Percentiles rank a stretch among this genome's conserved stretches.
Conservation (phyloP, 352 stramenopile species). For the Saprolegnia parasitica region DNA sequence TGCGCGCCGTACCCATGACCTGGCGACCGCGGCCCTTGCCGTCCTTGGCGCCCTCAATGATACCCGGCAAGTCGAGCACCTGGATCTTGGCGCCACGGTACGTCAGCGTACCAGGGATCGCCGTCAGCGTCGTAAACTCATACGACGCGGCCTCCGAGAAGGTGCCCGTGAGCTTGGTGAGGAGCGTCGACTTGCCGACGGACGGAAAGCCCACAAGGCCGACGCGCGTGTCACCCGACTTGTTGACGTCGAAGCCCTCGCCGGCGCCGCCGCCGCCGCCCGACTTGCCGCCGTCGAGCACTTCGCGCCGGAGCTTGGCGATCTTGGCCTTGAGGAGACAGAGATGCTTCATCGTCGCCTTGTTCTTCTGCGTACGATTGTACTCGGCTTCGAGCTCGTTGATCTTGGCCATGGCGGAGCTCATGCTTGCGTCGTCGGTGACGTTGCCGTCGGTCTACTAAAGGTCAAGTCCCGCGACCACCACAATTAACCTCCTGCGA, state of each 20-base stretch:
- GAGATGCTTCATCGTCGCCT: constrained; percentile 99
- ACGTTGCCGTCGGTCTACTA: neutral
- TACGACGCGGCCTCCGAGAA: constrained; percentile 94
- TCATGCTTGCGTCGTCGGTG: constrained; percentile 35
- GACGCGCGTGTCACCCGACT: constrained; percentile 95
- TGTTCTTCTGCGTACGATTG: constrained; percentile 99
- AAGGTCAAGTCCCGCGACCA: neutral
- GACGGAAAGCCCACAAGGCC: constrained; percentile 98
- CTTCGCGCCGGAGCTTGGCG: constrained; percentile 93
- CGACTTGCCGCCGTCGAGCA: constrained; percentile 80
- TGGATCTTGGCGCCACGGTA: constrained; percentile 89
- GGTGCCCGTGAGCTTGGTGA: constrained; percentile 96
- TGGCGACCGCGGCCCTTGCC: constrained; percentile 95
- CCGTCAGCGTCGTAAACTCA: constrained; percentile 99
- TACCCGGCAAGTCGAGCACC: constrained; percentile 91
- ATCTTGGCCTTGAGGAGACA: constrained; percentile 98
- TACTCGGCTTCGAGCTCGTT: constrained; percentile 89
- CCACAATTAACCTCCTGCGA: neutral
- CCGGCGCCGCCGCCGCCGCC: constrained; percentile 53
- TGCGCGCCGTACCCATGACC: constrained; percentile 95
- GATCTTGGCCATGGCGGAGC: constrained; percentile 69
- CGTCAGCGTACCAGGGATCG: constrained; percentile 96
- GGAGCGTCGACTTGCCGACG: constrained; percentile 97
- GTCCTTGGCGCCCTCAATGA: constrained; percentile 99
- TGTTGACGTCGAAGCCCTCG: constrained; percentile 90